Base-by-base conservation (phyloP, 2,329 filamentous ascomycete species). In the Alternaria hordeiaustralica region DNA sequence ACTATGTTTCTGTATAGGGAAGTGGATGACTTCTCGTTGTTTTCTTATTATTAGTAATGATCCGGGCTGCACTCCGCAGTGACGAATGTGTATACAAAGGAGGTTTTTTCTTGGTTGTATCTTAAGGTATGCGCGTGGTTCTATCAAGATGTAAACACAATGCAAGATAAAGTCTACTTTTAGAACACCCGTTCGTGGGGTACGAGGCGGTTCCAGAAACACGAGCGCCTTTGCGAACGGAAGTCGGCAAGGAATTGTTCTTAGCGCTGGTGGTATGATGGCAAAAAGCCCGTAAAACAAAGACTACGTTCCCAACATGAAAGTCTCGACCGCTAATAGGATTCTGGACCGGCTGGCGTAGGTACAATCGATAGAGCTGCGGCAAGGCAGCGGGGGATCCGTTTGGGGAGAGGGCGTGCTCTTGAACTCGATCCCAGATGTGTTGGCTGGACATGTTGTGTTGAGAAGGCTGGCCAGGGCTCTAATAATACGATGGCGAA, bases 11-110 rank as follows among this genome's bases (percentile, higher is more conserved):
- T 53, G 49, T 51, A 33, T 23, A 30, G 49, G 3, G 18, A 12
- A 51, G 49, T 36, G 8, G 13, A 51, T 51, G 49, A 51, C 49
- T 51, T 21, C 25, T 30, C 10, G 2, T 30, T 50, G 18, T n/a
- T 53, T 53, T 53, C 28, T 36, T 36, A 30, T 36, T 20, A 50
- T 58, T 51, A 51, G 36, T 62, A 62, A 45, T 58, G 45, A 58
- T 54, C 47, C 18, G 55, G 54, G 60, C 41, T 54, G 28, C 30
- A 49, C 43, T 33, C 43, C 12, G 44, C 58, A 60, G 58, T 44
- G n/a, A 41, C 53, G 49, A 21, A 36, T 53, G 49, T 53, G 30
- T 36, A 41, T 53, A 41, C 36, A 41, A 41, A 41, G 36, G 36
- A 41, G 36, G 36, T 41, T 41, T 36, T 30, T n/a, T 41, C 36